Evolutionary conservation across 2,329 filamentous ascomycete genomes (phyloP).

Genomic region (Xylaria sp.): DNA sequence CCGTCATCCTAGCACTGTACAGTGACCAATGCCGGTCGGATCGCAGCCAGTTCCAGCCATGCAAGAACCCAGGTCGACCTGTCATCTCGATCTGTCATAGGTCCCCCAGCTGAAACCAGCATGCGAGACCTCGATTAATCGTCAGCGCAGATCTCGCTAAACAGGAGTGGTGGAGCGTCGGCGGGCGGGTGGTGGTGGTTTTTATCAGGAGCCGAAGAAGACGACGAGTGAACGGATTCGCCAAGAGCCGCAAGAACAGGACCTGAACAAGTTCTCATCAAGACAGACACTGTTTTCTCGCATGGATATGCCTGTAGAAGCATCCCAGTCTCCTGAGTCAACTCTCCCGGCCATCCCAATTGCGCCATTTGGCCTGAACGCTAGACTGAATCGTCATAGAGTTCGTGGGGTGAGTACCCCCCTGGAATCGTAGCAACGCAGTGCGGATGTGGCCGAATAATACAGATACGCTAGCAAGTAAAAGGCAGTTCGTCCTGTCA

Average conservation of each 20-base stretch:
- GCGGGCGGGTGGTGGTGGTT: neutral
- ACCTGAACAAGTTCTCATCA: neutral
- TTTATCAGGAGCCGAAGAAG: slow-evolving; percentile 13
- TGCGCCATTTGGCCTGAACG: neutral
- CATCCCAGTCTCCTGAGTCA: slow-evolving; percentile 15
- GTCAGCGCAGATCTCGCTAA: slow-evolving; percentile 15
- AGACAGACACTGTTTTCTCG: slow-evolving; percentile 1
- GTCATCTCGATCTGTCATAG: slow-evolving; percentile 20
- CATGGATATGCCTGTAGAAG: slow-evolving; percentile 23
- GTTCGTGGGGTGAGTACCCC: slow-evolving; percentile 8
- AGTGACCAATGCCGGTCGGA: neutral
- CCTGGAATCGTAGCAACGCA: slow-evolving; percentile 8
- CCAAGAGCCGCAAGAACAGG: slow-evolving; percentile 11
- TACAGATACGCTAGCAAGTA: neutral
- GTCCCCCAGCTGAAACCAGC: slow-evolving; percentile 23
- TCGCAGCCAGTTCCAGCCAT: slow-evolving; percentile 7
- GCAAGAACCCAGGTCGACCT: slow-evolving; percentile 12
- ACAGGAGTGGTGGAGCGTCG: neutral
- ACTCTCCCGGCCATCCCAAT: slow-evolving; percentile 8
- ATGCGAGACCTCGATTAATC: slow-evolving; percentile 14
- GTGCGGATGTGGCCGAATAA: slow-evolving; percentile 16
- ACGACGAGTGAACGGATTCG: slow-evolving; percentile 17
- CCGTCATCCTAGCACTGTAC: neutral
- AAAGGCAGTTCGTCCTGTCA: neutral
- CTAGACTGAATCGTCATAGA: neutral